phyloP scores from a whole-genome alignment of 306 rosid genomes.

The Quercus wislizeni region DNA sequence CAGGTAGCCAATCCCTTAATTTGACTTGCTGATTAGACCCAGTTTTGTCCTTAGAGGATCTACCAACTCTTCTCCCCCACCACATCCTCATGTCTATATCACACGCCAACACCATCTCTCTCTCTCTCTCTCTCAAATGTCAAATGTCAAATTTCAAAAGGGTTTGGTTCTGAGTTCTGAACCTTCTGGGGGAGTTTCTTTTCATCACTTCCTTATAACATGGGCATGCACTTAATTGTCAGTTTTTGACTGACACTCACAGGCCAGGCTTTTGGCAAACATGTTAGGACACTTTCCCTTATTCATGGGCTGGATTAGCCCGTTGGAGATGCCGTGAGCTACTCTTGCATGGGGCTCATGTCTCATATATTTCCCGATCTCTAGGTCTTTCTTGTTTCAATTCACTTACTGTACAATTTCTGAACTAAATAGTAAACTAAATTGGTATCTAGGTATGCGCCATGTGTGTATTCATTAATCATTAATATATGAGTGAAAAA shows the following conservation, averaged over 20 bases:
- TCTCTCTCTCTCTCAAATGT: not conserved
- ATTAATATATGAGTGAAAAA: too few species aligned
- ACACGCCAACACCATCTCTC: not conserved
- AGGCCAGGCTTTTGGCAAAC: not conserved
- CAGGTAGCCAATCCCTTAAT: not conserved
- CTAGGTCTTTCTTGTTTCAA: not conserved
- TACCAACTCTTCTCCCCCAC: slow-evolving; percentile 16
- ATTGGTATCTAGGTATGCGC: not conserved
- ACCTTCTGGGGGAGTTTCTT: not conserved
- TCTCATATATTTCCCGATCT: not conserved
- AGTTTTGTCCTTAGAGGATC: slow-evolving; percentile 24
- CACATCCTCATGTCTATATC: not conserved
- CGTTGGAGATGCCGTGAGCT: slow-evolving; percentile 1
- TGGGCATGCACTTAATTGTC: too few species aligned
- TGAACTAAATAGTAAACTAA: not conserved
- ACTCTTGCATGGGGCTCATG: not conserved
- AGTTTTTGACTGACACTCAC: not conserved
- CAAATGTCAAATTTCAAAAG: not conserved
- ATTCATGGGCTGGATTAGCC: not conserved
- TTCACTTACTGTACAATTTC: not conserved
- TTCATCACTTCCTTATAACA: not conserved
- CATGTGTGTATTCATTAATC: too few species aligned
- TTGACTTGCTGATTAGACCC: slow-evolving; percentile 36
- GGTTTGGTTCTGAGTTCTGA: not conserved
- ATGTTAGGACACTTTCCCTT: not conserved